Percentiles rank a stretch among this genome's conserved stretches.
These are phyloP conservation scores for Perilla frutescens DNA, from an alignment of 257 asterid species.

Conservation along the genomic window DNA sequence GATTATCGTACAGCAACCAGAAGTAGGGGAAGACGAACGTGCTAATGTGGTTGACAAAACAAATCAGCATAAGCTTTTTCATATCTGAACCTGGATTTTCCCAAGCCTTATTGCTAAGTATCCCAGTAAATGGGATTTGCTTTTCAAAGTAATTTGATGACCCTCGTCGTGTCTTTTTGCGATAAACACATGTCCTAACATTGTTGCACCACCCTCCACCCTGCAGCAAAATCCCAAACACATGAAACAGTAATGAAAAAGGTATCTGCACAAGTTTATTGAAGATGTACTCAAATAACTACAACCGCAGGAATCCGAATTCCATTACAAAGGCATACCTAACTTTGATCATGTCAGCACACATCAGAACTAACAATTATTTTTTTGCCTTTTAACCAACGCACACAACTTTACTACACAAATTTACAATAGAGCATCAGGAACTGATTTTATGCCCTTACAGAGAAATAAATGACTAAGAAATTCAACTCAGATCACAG, in stretches of 20 bases:
- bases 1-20: background rate
- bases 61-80: background rate
- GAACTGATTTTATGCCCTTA: background rate
- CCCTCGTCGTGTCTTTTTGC: constrained; percentile 63
- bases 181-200: constrained; percentile 54
- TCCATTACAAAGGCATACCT: background rate
- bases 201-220: constrained; percentile 98
- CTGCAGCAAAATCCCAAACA: constrained; percentile 47
- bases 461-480: background rate
- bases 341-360: no score
- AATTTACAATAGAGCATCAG: background rate
- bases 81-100: constrained; percentile 64
- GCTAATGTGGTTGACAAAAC: background rate
- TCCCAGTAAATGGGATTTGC: constrained; percentile 61
- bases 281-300: background rate
- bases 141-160: constrained; percentile 61
- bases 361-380: background rate
- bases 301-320: background rate
- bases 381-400: background rate
- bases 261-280: no score
- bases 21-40: background rate
- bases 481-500: background rate
- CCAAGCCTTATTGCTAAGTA: constrained; percentile 61
- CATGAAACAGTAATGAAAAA: no score
- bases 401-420: background rate